Percentiles rank a stretch among this genome's conserved stretches.
phyloP scores from a whole-genome alignment of 805 yeast species.

The Wickerhamiella azymoides region DNA sequence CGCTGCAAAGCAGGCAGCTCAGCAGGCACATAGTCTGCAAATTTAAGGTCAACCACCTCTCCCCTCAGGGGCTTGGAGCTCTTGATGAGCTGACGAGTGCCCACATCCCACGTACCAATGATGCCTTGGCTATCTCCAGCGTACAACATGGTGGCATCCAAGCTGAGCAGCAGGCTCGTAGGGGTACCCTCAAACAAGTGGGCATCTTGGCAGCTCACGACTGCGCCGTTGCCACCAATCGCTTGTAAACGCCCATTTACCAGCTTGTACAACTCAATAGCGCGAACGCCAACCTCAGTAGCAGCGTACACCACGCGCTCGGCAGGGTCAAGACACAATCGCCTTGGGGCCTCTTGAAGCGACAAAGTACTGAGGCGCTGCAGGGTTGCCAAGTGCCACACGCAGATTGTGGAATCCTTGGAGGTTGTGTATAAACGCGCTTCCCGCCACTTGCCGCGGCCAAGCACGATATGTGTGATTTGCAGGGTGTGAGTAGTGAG shows the following conservation, averaged over 20 bases:
- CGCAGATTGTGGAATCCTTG: constrained; percentile 57
- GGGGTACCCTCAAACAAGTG: constrained; percentile 18
- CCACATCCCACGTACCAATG: constrained; percentile 50
- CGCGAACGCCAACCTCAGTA: constrained; percentile 45
- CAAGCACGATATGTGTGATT: constrained; percentile 35
- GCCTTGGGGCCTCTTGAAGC: constrained; percentile 41
- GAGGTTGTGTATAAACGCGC: constrained; percentile 55
- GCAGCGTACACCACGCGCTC: constrained; percentile 66
- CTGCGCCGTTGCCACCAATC: constrained; percentile 47
- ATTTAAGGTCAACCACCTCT: constrained; percentile 14
- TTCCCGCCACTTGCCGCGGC: constrained; percentile 44
- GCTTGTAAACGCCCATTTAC: constrained; percentile 34
- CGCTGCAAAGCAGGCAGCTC: constrained; percentile 22
- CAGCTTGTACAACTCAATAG: constrained; percentile 37
- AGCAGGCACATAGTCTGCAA: constrained; percentile 9
- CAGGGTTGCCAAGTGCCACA: constrained; percentile 41
- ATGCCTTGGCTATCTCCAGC: constrained; percentile 21
- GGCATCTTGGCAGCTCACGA: constrained; percentile 37
- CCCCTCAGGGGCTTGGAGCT: constrained; percentile 20
- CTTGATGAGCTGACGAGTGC: constrained; percentile 24
- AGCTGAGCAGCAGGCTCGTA: neutral
- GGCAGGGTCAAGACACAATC: constrained; percentile 62
- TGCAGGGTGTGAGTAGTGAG: constrained; percentile 32
- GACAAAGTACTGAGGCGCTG: constrained; percentile 56
- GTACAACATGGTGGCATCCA: constrained; percentile 9